These are phyloP conservation scores for Fusarium aywerte DNA, from an alignment of 2,329 filamentous ascomycete species.

Conservation along the genomic window DNA sequence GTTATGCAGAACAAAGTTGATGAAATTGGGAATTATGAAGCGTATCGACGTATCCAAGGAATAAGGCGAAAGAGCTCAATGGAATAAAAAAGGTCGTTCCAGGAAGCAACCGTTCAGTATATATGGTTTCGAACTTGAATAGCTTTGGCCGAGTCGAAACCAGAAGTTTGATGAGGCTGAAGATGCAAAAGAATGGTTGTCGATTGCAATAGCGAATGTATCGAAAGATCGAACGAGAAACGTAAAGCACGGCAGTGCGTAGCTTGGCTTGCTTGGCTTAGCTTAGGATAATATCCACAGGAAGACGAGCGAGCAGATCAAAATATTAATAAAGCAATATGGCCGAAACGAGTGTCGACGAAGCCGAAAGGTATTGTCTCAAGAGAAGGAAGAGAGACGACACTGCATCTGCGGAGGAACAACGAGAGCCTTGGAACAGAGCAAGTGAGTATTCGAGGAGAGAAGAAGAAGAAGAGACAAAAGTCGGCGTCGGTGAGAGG, in stretches of 20 bases:
- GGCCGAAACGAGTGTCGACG: slow-evolving; percentile 50
- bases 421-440: slow-evolving; percentile 36
- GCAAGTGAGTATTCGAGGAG: slow-evolving; percentile 34
- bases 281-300: slow-evolving; percentile 32
- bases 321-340: slow-evolving; percentile 49
- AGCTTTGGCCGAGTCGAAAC: slow-evolving; percentile 41
- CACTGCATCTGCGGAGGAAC: slow-evolving; percentile 47
- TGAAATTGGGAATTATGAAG: slow-evolving; percentile 41
- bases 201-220: slow-evolving; percentile 43
- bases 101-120: slow-evolving; percentile 43
- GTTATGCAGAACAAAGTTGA: slow-evolving; percentile 40
- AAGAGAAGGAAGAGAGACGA: slow-evolving; percentile 45
- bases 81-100: slow-evolving; percentile 40
- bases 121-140: slow-evolving; percentile 45
- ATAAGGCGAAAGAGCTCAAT: slow-evolving; percentile 24
- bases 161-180: slow-evolving; percentile 28
- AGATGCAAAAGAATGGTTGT: slow-evolving; percentile 38
- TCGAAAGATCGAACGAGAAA: slow-evolving; percentile 46
- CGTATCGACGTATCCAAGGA: slow-evolving; percentile 37
- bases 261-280: slow-evolving; percentile 15
- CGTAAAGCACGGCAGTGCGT: slow-evolving; percentile 41
- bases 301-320: slow-evolving; percentile 42
- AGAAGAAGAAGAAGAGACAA: slow-evolving; percentile 39
- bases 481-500: slow-evolving; percentile 36
- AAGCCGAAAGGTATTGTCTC: slow-evolving; percentile 45